Evolutionary conservation across 2,329 filamentous ascomycete species (phyloP), one percentile per base, ranked within the genome.

Genomic region (Colletotrichum sp.): DNA sequence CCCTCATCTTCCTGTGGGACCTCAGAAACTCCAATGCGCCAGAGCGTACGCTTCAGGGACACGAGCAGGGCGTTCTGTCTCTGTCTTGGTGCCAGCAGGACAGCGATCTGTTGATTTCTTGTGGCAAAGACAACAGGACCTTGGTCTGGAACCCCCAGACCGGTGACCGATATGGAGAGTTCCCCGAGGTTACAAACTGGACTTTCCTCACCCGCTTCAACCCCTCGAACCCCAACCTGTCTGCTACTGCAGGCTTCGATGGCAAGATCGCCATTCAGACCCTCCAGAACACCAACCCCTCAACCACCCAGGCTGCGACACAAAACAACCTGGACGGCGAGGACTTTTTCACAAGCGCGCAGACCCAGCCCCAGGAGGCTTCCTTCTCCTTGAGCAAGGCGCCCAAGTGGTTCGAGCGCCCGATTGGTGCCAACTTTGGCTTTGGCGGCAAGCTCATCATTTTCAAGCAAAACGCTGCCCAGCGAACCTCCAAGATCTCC

Each of bases 171-270:
- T 94, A 96, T 78, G 97, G 98, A 78, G 96, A 98, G 85, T 96
- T 98, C 82, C 96, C 96, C 6, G 95, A 98, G 81, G 96, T 98
- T 70, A 98, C 96, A n/a, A 99, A 98, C 85, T 99, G 97, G 96
- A 98, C 96, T 8, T 99, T 99, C 88, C 93, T 96, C 83, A 98
- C 97, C 7, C 92, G 94, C 77, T 98, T 98, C 90, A 96, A 98
- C 84, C 97, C 97, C 34, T 93, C 95, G 79, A 98, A 99, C 84
- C 96, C 97, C 13, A 95, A 93, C 82, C 89, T 99, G 74, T 95
- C 96, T 66, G 98, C 98, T 22, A 98, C 97, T 22, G 97, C 98
- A 12, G 98, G 96, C 3, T 98, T 98, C 79, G 97, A 99, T 82
- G 97, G 98, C 80, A 98, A 98, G 86, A 98, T 99, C 78, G 93